A percentile compares a stretch with the other conserved stretches of the same genome.
These are phyloP conservation scores for Acanthamoeba triangularis DNA, from an alignment of 208 protist genomes.

Conservation along the genomic window DNA sequence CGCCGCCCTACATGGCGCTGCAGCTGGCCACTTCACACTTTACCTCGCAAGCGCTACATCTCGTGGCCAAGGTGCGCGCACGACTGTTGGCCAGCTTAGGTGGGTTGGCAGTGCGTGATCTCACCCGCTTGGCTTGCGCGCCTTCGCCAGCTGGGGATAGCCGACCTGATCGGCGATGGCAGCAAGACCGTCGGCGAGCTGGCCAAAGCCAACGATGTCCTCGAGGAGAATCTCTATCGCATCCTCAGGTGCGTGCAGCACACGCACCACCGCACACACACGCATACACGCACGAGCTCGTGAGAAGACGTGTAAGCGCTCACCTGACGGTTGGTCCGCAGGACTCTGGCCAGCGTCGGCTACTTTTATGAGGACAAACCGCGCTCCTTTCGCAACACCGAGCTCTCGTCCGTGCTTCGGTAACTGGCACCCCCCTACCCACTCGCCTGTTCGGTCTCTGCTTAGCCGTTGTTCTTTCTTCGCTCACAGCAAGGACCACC, in stretches of 20 bases:
- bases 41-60: slow-evolving; percentile 49
- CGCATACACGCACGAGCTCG: not conserved
- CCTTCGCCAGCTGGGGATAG: not conserved
- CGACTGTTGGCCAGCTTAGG: not conserved
- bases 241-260: slow-evolving; percentile 32
- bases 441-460: not conserved
- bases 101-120: too few relatives aligned
- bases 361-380: slow-evolving; percentile 24
- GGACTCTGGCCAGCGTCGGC: slow-evolving; percentile 41
- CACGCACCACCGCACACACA: not conserved
- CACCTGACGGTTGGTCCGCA: not conserved
- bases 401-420: slow-evolving; percentile 36
- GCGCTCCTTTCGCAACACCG: slow-evolving; percentile 1
- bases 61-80: slow-evolving; percentile 45
- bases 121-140: not conserved
- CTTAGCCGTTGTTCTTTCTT: not conserved
- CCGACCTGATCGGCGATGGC: slow-evolving; percentile 61
- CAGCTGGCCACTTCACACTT: slow-evolving; percentile 68
- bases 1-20: slow-evolving; percentile 48
- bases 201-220: slow-evolving; percentile 30
- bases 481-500: slow-evolving; percentile 22
- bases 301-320: not conserved
- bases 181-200: slow-evolving; percentile 20
- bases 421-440: not conserved
- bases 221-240: slow-evolving; percentile 58